Conservation (phyloP, 768 basidiomycete species). For the Heimioporus sp. region DNA sequence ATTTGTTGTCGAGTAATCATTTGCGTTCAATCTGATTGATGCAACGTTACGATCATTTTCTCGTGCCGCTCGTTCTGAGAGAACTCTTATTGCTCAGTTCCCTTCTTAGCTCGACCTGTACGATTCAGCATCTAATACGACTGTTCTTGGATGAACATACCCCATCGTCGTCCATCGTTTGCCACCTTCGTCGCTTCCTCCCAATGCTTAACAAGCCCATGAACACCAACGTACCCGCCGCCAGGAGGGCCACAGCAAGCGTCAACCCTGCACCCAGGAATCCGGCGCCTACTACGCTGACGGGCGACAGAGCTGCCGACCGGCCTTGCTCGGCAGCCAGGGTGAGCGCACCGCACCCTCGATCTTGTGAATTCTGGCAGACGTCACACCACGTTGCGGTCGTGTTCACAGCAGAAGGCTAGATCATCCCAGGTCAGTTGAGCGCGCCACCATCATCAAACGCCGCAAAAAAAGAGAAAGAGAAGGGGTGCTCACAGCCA, state of each 20-base stretch:
- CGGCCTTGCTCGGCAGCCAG: conserved; percentile 26
- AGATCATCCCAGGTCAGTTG: no score
- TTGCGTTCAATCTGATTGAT: not conserved
- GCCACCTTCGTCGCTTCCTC: conserved; percentile 10
- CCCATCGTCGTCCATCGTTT: conserved; percentile 7
- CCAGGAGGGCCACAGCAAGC: conserved; percentile 38
- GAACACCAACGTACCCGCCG: conserved; percentile 39
- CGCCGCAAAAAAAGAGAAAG: no score
- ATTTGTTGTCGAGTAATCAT: conserved; percentile 1
- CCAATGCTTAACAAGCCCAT: conserved; percentile 36
- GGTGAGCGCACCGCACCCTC: conserved; percentile 54
- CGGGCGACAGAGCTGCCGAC: conserved; percentile 34
- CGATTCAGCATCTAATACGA: conserved; percentile 1
- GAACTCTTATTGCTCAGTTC: conserved; percentile 11
- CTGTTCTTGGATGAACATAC: conserved; percentile 11
- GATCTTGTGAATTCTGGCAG: conserved; percentile 54
- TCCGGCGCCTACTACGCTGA: conserved; percentile 61
- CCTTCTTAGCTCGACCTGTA: conserved; percentile 23
- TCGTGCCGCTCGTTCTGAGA: not conserved
- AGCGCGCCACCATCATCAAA: no score
- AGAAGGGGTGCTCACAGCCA: conserved; percentile 30
- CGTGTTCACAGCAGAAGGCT: conserved; percentile 52
- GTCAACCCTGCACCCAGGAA: conserved; percentile 63
- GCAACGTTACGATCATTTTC: not conserved
- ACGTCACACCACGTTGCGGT: conserved; percentile 56